Base-by-base conservation (phyloP, 2,329 filamentous ascomycete genomes). In the Aspergillus transmontanensis region DNA sequence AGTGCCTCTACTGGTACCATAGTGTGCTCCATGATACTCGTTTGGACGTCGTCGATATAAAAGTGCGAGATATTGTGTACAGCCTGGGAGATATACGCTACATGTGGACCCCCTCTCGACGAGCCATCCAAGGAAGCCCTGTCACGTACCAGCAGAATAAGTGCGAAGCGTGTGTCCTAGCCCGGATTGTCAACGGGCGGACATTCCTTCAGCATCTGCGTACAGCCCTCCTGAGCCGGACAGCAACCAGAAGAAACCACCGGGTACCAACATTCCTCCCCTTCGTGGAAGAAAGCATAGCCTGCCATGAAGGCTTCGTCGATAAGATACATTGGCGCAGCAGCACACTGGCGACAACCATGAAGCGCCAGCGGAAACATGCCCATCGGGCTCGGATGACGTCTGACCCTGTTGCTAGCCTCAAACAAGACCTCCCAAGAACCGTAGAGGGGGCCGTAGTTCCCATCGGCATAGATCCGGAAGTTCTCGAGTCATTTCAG, bases 101-200 rank as follows among this genome's bases (percentile, higher is more conserved):
- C 0, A 71, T 79, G 64, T 80, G 77, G 78, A 39, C n/a, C 21
- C 51, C 51, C 7, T 55, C 51, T 39, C 67, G 71, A 39, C 57
- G 60, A 10, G 64, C 64, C 9, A 14, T 57, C 10, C 30, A 30
- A 26, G 30, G 50, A 34, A 28, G 51, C 43, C 51, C 39, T 53
- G 62, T 16, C 14, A 34, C 34, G 3, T 34, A 60, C 28, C 76
- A 80, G 63, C 62, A 58, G 23, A 75, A 78, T 55, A 57, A 63
- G 10, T 81, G 79, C 62, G 66, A 76, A 32, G 79, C 74, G 0
- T 81, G 79, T 53, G 78, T 80, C 56, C 48, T 81, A 11, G 68
- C 73, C 7, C 69, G 74, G 0, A 66, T 81, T 14, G 69, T 71
- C 1, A 57, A 62, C 0, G 64, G 76, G 55, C 68, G 70, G 4